Percentiles rank a stretch among this genome's conserved stretches.
These are phyloP conservation scores for Fusarium sp. DNA, from an alignment of 2,329 filamentous ascomycete species.

Conservation along the genomic window DNA sequence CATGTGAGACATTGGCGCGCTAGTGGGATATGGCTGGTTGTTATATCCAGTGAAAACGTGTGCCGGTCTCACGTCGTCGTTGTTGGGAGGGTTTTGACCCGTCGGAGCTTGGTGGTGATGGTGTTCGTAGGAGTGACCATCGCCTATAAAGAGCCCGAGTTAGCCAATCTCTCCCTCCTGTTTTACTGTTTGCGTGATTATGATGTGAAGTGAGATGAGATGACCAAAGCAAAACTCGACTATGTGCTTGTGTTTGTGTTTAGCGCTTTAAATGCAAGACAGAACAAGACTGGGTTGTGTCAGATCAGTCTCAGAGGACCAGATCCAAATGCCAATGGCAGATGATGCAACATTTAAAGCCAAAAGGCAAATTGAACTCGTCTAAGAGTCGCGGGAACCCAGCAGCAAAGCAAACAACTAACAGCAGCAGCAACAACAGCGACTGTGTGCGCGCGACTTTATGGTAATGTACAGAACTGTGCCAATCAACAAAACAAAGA, in stretches of 20 bases:
- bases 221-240: slow-evolving; percentile 26
- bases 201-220: slow-evolving; percentile 5
- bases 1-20: slow-evolving; percentile 74
- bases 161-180: slow-evolving; percentile 41
- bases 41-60: slow-evolving; percentile 81
- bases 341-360: slow-evolving; percentile 48
- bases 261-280: slow-evolving; percentile 19
- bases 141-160: slow-evolving; percentile 59
- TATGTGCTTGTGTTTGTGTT: slow-evolving; percentile 23
- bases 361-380: slow-evolving; percentile 51
- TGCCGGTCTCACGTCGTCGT: slow-evolving; percentile 76
- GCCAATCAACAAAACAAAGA: slow-evolving; percentile 49
- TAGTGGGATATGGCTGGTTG: slow-evolving; percentile 68
- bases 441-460: slow-evolving; percentile 56
- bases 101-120: slow-evolving; percentile 75
- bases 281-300: slow-evolving; percentile 34
- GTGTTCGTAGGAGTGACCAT: slow-evolving; percentile 72
- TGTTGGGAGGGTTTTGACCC: slow-evolving; percentile 59
- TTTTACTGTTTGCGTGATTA: slow-evolving; percentile 25
- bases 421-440: slow-evolving; percentile 51
- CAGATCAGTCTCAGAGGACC: slow-evolving; percentile 26
- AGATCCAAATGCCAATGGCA: slow-evolving; percentile 40
- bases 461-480: slow-evolving; percentile 69
- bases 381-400: slow-evolving; percentile 51
- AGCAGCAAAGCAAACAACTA: slow-evolving; percentile 50